Percentiles rank a stretch among this genome's conserved stretches.
These are phyloP conservation scores for Pseudocercospora musae DNA, from an alignment of 2,329 filamentous ascomycete genomes.

Conservation along the genomic window DNA sequence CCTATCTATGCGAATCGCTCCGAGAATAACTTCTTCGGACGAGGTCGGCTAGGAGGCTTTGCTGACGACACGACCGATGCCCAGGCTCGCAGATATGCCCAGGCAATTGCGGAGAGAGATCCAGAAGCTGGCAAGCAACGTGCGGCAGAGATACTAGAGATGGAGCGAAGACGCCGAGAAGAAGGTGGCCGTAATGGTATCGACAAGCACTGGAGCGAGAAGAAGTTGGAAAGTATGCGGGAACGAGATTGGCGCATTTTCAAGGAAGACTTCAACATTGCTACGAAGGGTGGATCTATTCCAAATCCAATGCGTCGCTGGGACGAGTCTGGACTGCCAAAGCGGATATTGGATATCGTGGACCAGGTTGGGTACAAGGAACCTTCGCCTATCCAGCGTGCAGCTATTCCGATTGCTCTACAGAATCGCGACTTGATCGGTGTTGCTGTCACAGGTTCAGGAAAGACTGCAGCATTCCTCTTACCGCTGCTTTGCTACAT, in stretches of 20 bases:
- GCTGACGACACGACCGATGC: slow-evolving; percentile 55
- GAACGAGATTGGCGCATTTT: slow-evolving; percentile 99
- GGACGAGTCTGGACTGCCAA: slow-evolving; percentile 78
- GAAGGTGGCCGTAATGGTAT: slow-evolving; percentile 68
- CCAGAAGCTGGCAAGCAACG: slow-evolving; percentile 70
- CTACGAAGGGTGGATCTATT: slow-evolving; percentile 85
- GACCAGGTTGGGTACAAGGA: slow-evolving; percentile 85
- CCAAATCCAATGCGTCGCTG: slow-evolving; percentile 96
- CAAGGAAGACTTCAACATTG: slow-evolving; percentile 98
- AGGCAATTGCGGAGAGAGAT: slow-evolving; percentile 71
- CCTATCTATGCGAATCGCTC: slow-evolving; percentile 70
- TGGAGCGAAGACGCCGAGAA: slow-evolving; percentile 74
- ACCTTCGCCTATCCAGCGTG: slow-evolving; percentile 86
- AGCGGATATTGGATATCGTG: slow-evolving; percentile 75
- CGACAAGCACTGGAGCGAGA: slow-evolving; percentile 95
- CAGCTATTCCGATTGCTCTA: slow-evolving; percentile 90
- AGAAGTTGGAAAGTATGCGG: slow-evolving; percentile 87
- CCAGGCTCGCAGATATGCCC: slow-evolving; percentile 56
- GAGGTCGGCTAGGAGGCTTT: slow-evolving; percentile 65
- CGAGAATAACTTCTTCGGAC: slow-evolving; percentile 66
- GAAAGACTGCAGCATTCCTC: slow-evolving; percentile 95
- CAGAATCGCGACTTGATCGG: slow-evolving; percentile 95
- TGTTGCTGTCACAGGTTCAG: slow-evolving; percentile 95
- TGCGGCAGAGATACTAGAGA: slow-evolving; percentile 77
- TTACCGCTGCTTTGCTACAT: slow-evolving; percentile 93